Evolutionary conservation across 2,329 filamentous ascomycete genomes (phyloP).

Genomic region (Alternaria burnsii): DNA sequence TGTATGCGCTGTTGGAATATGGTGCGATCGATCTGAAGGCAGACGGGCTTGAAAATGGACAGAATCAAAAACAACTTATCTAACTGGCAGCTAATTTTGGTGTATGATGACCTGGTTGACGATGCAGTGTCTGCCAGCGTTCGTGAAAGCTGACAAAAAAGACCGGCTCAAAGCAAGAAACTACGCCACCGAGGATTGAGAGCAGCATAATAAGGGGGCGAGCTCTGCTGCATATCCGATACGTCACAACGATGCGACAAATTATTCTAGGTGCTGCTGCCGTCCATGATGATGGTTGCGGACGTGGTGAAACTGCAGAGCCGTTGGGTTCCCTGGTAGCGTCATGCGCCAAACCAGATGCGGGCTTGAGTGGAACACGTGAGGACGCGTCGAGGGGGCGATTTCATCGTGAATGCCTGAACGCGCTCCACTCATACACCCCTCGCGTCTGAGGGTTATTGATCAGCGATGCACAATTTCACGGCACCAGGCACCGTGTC

Average conservation of each 20-base stretch:
- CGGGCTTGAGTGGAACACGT: conserved; percentile 15
- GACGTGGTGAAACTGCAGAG: conserved; percentile 12
- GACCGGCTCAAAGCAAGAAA: neutral
- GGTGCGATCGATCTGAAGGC: neutral
- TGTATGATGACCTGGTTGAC: neutral
- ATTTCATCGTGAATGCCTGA: conserved; percentile 11
- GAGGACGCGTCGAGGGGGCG: conserved; percentile 20
- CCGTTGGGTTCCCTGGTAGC: conserved; percentile 15
- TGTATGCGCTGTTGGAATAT: neutral
- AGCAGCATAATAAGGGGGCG: neutral
- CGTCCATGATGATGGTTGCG: neutral
- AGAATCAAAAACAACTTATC: neutral
- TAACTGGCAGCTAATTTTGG: neutral
- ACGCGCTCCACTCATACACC: conserved; percentile 10
- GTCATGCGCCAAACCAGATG: conserved; percentile 5
- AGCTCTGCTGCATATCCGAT: neutral
- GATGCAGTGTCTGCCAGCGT: neutral
- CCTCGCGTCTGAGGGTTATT: conserved; percentile 11
- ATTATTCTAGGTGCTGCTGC: neutral
- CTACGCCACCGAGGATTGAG: neutral
- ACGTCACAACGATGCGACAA: conserved; percentile 4
- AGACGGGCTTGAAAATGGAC: neutral
- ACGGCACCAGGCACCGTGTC: conserved; percentile 20
- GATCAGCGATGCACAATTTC: conserved; percentile 27
- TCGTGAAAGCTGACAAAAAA: too few relatives aligned